Evolutionary conservation across 1,139 yeast species (phyloP).

Genomic region (Komagataea norvegica): DNA sequence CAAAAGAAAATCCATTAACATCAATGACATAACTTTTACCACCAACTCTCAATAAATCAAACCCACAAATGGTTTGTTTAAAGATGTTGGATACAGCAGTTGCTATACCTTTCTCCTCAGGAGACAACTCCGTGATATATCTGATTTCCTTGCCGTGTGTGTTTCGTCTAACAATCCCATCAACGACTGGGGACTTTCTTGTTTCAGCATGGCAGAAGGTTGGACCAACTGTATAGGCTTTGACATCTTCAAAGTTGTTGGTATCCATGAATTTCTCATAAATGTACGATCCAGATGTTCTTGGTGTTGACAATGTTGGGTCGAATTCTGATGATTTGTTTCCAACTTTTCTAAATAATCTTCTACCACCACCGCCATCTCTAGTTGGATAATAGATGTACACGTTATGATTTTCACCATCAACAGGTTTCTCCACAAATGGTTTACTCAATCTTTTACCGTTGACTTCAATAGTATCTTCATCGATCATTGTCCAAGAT

Average conservation of each 20-base stretch:
- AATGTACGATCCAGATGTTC: slow-evolving; percentile 87
- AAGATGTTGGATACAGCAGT: slow-evolving; percentile 66
- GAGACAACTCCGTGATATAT: slow-evolving; percentile 74
- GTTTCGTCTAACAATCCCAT: slow-evolving; percentile 94
- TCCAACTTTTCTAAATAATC: slow-evolving; percentile 91
- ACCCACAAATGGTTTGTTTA: slow-evolving; percentile 97
- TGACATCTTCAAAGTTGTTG: slow-evolving; percentile 96
- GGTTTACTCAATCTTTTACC: slow-evolving; percentile 78
- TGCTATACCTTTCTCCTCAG: slow-evolving; percentile 78
- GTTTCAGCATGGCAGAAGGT: slow-evolving; percentile 95
- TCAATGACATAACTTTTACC: slow-evolving; percentile 92
- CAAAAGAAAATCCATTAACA: slow-evolving; percentile 97
- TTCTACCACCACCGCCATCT: slow-evolving; percentile 96
- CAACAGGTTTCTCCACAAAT: slow-evolving; percentile 97
- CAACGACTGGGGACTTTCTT: slow-evolving; percentile 96
- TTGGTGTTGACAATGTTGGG: slow-evolving; percentile 65
- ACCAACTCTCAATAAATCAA: slow-evolving; percentile 84
- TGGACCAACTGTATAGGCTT: slow-evolving; percentile 95
- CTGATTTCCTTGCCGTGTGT: slow-evolving; percentile 97
- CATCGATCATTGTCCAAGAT: slow-evolving; percentile 80
- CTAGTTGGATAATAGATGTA: slow-evolving; percentile 84
- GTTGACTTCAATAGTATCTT: slow-evolving; percentile 76
- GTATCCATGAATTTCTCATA: slow-evolving; percentile 97
- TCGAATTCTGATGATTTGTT: slow-evolving; percentile 97
- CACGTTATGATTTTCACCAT: slow-evolving; percentile 97